Evolutionary conservation across 2,329 filamentous ascomycete species (phyloP).

Genomic region (Cytospora mali): DNA sequence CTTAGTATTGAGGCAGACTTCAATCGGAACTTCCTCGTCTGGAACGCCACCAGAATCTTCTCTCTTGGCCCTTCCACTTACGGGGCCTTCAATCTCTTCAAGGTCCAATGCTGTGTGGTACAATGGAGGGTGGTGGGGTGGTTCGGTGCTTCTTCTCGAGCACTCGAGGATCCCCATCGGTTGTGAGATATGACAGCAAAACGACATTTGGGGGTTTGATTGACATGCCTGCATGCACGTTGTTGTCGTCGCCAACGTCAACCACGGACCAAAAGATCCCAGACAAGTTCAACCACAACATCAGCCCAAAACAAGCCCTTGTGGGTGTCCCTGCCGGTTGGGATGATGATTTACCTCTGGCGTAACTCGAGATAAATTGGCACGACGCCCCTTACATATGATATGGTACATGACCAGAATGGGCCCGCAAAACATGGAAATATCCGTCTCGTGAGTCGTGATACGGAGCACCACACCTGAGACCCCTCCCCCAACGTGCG

Average conservation of each 20-base stretch:
- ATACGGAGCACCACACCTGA: neutral
- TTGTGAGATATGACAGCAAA: constrained; percentile 19
- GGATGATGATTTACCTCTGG: constrained; percentile 1
- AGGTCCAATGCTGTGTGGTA: constrained; percentile 16
- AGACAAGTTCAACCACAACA: neutral
- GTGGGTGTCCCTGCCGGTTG: constrained; percentile 1
- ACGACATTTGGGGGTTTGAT: constrained; percentile 1
- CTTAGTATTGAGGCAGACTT: constrained; percentile 20
- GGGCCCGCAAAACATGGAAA: constrained; percentile 9
- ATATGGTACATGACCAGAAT: constrained; percentile 7
- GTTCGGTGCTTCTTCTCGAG: constrained; percentile 8
- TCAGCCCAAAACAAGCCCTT: constrained; percentile 4
- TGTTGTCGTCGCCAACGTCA: neutral
- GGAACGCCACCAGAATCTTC: constrained; percentile 9
- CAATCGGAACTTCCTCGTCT: constrained; percentile 1
- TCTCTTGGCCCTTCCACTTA: constrained; percentile 8
- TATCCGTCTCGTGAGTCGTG: neutral
- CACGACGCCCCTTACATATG: constrained; percentile 18
- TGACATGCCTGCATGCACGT: neutral
- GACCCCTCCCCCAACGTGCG: neutral
- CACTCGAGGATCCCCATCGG: constrained; percentile 8
- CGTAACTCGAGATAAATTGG: constrained; percentile 21
- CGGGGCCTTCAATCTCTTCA: constrained; percentile 12
- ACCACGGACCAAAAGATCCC: neutral
- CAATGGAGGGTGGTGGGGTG: too few species aligned